Base-by-base conservation (phyloP, 108 stramenopile species). In the Fragilariopsis cylindrus region DNA sequence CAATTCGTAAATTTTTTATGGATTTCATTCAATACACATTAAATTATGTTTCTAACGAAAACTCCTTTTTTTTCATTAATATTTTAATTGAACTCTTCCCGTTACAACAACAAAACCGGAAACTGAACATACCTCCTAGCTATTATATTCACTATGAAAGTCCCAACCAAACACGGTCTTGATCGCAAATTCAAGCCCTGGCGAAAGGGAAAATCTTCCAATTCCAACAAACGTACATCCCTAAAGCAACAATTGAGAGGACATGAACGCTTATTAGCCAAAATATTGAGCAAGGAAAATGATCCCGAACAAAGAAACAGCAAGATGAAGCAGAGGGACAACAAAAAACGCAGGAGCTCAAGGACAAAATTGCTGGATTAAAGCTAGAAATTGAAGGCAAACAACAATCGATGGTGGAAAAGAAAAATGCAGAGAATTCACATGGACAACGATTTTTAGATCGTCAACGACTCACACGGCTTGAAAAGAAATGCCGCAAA, bases 361-460 rank as follows among this genome's bases (percentile, higher is more conserved):
- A 88, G 60, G 47, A 76, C 39, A 80, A 86, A 41, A 89, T 92
- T 41, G 69, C 60, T 7, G 69, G 75, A 5, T 13, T 85, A 11
- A 58, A 85, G 65, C 0, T 53, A 19, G 76, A 82, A 62, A 83
- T 85, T 60, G 48, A 40, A 7, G 57, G 73, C 30, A 76, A 74
- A 46, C 58, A 81, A 56, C 49, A 70, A 40, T 69, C 76, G 13
- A 71, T 76, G 40, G 68, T 50, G 53, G 91, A 91, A 76, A 85
- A 82, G 65, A 83, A 89, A 65, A 81, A 90, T 62, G 82, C 83
- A 55, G 76, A 81, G 47, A 88, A 88, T 74, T 90, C 91, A 64
- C 95, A 96, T 76, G 84, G 87, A 43, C 82, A 82, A 30, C 88
- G 89, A 41, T 96, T 96, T 80, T 79, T 92, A 69, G 95, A 96